Evolutionary conservation across 2,329 filamentous ascomycete species (phyloP).

Genomic region (Parasarocladium wereldwijsianum): DNA sequence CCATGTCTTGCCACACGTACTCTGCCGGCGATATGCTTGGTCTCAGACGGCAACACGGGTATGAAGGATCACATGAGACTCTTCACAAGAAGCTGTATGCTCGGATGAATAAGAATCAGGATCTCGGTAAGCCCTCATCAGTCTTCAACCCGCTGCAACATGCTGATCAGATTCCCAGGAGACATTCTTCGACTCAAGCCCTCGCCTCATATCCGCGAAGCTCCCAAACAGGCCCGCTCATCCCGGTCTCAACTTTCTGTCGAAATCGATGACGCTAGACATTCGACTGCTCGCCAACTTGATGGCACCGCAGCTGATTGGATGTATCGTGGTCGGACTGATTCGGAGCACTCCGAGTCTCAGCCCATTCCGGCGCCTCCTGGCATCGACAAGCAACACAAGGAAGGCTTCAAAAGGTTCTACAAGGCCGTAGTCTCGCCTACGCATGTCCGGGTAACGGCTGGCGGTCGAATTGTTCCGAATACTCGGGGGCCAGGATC

Average conservation of each 20-base stretch:
- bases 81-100: conserved; percentile 15
- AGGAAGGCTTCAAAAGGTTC: conserved; percentile 52
- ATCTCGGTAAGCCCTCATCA: conserved; percentile 21
- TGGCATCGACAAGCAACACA: conserved; percentile 37
- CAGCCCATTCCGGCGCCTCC: conserved; percentile 39
- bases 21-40: conserved; percentile 28
- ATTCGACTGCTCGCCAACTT: conserved; percentile 14
- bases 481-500: conserved; percentile 42
- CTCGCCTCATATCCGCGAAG: too few relatives aligned
- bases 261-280: conserved; percentile 1
- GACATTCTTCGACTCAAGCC: conserved; percentile 17
- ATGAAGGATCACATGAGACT: conserved; percentile 9
- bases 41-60: conserved; percentile 14
- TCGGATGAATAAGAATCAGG: conserved; percentile 22
- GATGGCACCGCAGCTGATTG: conserved; percentile 27
- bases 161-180: conserved; percentile 10
- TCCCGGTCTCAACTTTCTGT: too few relatives aligned
- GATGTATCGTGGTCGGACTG: conserved; percentile 30
- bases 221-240: too few relatives aligned
- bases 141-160: not conserved
- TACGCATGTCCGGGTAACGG: conserved; percentile 51
- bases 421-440: conserved; percentile 55
- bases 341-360: conserved; percentile 23
- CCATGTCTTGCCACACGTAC: conserved; percentile 26
- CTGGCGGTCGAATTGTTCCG: conserved; percentile 51